These are phyloP conservation scores for Daldinia sp. DNA, from an alignment of 2,329 filamentous ascomycete species.

Conservation along the genomic window DNA sequence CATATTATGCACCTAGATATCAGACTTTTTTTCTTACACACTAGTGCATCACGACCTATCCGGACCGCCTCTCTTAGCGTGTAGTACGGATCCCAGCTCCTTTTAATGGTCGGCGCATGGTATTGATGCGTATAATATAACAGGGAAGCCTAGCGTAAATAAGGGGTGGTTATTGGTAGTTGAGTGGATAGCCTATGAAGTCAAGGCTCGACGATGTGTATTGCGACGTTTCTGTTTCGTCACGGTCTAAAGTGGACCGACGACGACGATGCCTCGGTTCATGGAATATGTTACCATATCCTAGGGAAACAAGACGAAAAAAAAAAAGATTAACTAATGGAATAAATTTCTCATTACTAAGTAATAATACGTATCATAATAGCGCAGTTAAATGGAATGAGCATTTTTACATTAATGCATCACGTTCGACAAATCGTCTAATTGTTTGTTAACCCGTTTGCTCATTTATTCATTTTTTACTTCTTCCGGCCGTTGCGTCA, in stretches of 20 bases:
- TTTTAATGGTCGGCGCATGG: not conserved
- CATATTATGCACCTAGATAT: too few species aligned
- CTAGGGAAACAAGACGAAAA: not conserved
- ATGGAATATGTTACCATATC: not conserved
- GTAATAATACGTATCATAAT: not conserved
- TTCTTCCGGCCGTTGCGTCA: not conserved
- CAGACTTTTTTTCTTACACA: not conserved
- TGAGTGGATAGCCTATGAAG: not conserved
- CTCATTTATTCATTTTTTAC: not conserved
- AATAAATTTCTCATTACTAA: not conserved
- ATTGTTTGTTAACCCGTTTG: conserved; percentile 3
- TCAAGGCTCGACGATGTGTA: not conserved
- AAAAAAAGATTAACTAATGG: not conserved
- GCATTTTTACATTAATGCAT: not conserved
- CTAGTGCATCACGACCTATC: not conserved
- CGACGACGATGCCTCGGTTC: not conserved
- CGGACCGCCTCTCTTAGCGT: not conserved
- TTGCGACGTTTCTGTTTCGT: not conserved
- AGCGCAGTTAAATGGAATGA: not conserved
- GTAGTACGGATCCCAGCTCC: not conserved
- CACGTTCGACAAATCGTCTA: not conserved
- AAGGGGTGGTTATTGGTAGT: not conserved
- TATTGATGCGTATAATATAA: not conserved
- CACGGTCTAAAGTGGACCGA: conserved; percentile 1
- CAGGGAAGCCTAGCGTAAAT: not conserved